Base-by-base conservation (phyloP, 2,329 filamentous ascomycete species). In the Coleophoma crateriformis region DNA sequence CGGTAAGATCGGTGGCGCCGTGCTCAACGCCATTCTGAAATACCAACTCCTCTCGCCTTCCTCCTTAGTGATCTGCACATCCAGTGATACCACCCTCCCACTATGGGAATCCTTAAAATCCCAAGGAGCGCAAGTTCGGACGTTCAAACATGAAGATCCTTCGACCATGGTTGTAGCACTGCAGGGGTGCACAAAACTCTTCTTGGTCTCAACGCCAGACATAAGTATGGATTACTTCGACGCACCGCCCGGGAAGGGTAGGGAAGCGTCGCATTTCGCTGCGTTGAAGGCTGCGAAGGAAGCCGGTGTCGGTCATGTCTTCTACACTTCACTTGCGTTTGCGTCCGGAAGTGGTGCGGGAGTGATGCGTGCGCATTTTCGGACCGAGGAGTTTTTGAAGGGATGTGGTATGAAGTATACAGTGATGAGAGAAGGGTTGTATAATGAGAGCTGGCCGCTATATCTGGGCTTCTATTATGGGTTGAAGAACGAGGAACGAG, bases 151-250 rank as follows among this genome's bases (percentile, higher is more conserved):
- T 45, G 48, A 57, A n/a, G 40, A 43, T 17, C 47, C 49, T 2
- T 6, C 33, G 6, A 49, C 54, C 2, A 44, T 44, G 41, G 17
- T 43, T 10, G 20, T 41, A 5, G 27, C 53, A 2, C 58, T 55
- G 33, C 13, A 46, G 19, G 52, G 49, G 22, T 53, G 53, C 35
- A 46, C 22, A 27, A 54, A 54, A 33, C 47, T 77, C 43, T 75
- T 62, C 51, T 58, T 60, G 13, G 57, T 67, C n/a, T 67, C 65
- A 32, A 54, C 53, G 1, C 60, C 59, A 7, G 47, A 56, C 7
- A 61, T 60, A n/a, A 45, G 47, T 10, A 47, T 58, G 39, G 51
- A 74, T 32, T 74, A 71, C 7, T 68, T 68, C 51, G 73, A 72
- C 50, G 67, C 75, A 7, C 68, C 68, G 3, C 37, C 47, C 3